A percentile compares a stretch with the other conserved stretches of the same genome.
Conservation (phyloP, 345 rosid genomes). For the Citrus glauca region DNA sequence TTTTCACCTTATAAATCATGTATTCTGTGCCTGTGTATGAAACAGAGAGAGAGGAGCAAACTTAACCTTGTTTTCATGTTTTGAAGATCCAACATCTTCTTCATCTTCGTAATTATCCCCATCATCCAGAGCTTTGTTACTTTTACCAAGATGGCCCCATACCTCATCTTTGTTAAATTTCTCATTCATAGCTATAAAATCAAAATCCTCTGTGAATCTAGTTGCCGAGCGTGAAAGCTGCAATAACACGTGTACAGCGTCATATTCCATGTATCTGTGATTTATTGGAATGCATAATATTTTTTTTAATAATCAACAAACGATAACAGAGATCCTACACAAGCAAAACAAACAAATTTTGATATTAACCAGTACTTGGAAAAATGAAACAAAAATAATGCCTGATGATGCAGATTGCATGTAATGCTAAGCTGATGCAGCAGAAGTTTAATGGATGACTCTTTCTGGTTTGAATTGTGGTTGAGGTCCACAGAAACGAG, state of each 20-base stretch:
- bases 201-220: conserved; percentile 51
- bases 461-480: too few relatives aligned
- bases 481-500: too few relatives aligned
- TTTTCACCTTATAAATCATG: not conserved
- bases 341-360: not conserved
- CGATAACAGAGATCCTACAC: not conserved
- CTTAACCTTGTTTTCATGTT: conserved; percentile 26
- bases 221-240: conserved; percentile 38
- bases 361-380: not conserved
- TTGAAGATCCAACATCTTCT: conserved; percentile 28
- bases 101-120: conserved; percentile 31
- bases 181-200: conserved; percentile 54
- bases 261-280: not conserved
- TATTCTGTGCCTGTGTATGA: not conserved
- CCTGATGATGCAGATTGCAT: not conserved
- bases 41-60: not conserved
- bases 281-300: not conserved
- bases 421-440: too few relatives aligned
- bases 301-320: not conserved
- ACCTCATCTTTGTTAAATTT: conserved; percentile 60
- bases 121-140: conserved; percentile 25
- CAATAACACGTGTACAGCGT: conserved; percentile 8
- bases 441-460: too few relatives aligned
- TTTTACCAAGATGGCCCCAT: conserved; percentile 57
- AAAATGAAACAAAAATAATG: not conserved